Percentiles rank a stretch among this genome's conserved stretches.
Evolutionary conservation across 768 basidiomycete species (phyloP).

Genomic region (Boletus rubescentipes): DNA sequence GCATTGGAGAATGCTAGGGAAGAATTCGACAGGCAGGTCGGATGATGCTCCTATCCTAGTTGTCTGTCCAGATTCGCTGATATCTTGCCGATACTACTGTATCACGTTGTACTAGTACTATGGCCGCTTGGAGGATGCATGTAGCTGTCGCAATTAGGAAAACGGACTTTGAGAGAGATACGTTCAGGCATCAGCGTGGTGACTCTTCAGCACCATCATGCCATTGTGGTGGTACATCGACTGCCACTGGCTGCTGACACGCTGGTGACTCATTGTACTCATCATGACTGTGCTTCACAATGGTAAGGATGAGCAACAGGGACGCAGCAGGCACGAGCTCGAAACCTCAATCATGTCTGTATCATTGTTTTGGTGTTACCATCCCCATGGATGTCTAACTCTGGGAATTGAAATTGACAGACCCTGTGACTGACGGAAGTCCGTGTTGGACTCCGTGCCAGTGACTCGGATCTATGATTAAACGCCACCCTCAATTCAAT

Average conservation of each 20-base stretch:
- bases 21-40: slow-evolving; percentile 7
- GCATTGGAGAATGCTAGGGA: slow-evolving; percentile 5
- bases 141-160: neutral
- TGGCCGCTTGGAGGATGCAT: too few relatives aligned
- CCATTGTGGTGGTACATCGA: too few relatives aligned
- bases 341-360: neutral
- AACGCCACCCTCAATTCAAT: neutral
- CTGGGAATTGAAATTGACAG: neutral
- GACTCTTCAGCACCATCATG: neutral
- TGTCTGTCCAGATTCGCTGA: neutral
- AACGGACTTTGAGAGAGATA: neutral
- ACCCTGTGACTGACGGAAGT: too few relatives aligned
- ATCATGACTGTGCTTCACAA: neutral
- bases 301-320: neutral
- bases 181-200: neutral
- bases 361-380: neutral
- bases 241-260: slow-evolving; percentile 6
- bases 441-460: neutral
- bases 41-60: neutral
- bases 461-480: too few relatives aligned
- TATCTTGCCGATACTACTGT: neutral
- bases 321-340: neutral
- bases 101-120: neutral
- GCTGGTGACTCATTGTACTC: neutral
- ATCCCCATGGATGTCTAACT: neutral